Percentiles rank a stretch among this genome's conserved stretches.
Conservation (phyloP, 768 basidiomycete species). For the Cystofilobasidium macerans region DNA sequence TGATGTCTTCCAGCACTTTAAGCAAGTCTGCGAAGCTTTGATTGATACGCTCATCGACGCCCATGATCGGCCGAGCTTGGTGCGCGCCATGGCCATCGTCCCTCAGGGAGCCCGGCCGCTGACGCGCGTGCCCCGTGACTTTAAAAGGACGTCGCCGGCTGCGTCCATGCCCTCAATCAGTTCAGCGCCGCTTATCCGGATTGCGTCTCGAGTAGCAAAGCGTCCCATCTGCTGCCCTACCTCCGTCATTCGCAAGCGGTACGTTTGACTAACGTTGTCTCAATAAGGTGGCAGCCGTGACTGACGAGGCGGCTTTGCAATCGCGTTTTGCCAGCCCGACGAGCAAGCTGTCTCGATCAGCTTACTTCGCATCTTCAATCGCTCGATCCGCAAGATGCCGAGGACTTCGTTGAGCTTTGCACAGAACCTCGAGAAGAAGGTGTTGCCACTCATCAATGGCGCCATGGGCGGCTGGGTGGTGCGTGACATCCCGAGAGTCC, state of each 20-base stretch:
- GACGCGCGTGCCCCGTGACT: neutral
- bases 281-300: too few species aligned
- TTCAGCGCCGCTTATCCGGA: slow-evolving; percentile 72
- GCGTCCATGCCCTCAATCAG: slow-evolving; percentile 71
- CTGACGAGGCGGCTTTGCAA: slow-evolving; percentile 9
- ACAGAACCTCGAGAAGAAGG: slow-evolving; percentile 62
- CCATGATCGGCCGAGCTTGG: slow-evolving; percentile 55
- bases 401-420: slow-evolving; percentile 82
- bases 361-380: slow-evolving; percentile 75
- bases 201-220: slow-evolving; percentile 70
- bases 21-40: slow-evolving; percentile 68
- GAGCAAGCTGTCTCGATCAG: slow-evolving; percentile 76
- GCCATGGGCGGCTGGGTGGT: slow-evolving; percentile 46
- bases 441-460: slow-evolving; percentile 86
- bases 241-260: slow-evolving; percentile 72
- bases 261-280: slow-evolving; percentile 32
- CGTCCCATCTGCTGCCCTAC: slow-evolving; percentile 77
- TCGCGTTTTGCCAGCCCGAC: slow-evolving; percentile 48
- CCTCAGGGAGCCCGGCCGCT: too few species aligned
- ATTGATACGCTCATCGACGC: slow-evolving; percentile 85
- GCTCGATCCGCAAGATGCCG: slow-evolving; percentile 75
- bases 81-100: slow-evolving; percentile 48
- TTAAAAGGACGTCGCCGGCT: slow-evolving; percentile 65
- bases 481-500: neutral
- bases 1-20: slow-evolving; percentile 55